Evolutionary conservation across 176 grass and related monocot genomes (phyloP), one percentile per base, ranked within the genome.

Genomic region (Eragrostis nindensis): DNA sequence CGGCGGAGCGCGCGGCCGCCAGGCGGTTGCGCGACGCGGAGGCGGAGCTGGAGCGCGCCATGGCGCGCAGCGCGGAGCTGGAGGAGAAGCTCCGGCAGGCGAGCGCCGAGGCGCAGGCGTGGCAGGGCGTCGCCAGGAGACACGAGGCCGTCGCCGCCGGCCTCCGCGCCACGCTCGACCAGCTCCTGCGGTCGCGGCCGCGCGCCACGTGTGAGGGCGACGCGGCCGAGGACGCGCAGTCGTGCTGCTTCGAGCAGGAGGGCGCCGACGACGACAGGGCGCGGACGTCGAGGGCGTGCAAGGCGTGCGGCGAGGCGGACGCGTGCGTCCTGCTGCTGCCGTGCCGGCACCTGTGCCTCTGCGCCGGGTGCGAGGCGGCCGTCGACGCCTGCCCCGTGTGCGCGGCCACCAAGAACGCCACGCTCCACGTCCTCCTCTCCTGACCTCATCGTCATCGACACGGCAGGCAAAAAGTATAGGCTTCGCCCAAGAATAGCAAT

Each of bases 331-430:
- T 96, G 60, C 61, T 96, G 45, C 75, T 96, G 55, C 93, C 93
- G 30, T 96, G 93, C 80, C 68, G 90, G 75, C 93, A 96, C 75
- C 82, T 96, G 7, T 96, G 93, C 80, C 66, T 92, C 8, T 96
- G 93, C 87, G 19, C 21, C 32, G 63, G 8, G 14, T 79, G 77
- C 77, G 77, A 55, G 30, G 47, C 63, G 7, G 47, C 12, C 32
- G 47, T 12, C 7, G 21, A 12, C 45, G 77, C 32, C 21, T 79
- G 77, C 63, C 77, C 63, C 47, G 77, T 79, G 14, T 79, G 77
- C 63, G 21, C 48, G 8, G 48, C 63, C 63, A 25, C 46, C 63
- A 79, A 42, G 77, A 79, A 79, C 47, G 63, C 32, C 1, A 42
- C 77, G 77, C 63, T 79, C 26, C 77, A 68, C n/a, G 63, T 79